Evolutionary conservation across 257 asterid genomes (phyloP).

Genomic region (Hygrophila difformis): DNA sequence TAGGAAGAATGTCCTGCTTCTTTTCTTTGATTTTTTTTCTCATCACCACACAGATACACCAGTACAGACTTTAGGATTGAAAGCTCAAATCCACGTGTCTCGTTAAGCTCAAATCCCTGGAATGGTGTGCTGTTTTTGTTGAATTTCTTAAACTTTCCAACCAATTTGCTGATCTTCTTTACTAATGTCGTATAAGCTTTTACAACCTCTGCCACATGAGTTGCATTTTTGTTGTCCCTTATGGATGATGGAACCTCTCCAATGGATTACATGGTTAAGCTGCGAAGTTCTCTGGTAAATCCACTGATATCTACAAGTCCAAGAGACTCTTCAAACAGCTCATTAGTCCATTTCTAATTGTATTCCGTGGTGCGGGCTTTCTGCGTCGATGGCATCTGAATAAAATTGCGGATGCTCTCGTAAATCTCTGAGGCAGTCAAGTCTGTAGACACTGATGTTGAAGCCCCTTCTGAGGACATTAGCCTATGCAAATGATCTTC

Average conservation of each 20-base stretch:
- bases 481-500: too few relatives aligned
- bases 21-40: slow-evolving; percentile 20
- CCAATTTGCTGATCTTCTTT: slow-evolving; percentile 17
- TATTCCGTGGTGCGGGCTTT: too few relatives aligned
- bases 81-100: background rate
- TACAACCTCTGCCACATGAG: slow-evolving; percentile 11
- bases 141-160: slow-evolving; percentile 16
- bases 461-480: too few relatives aligned
- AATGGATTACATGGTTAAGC: slow-evolving; percentile 16
- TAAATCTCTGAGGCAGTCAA: too few relatives aligned
- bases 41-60: slow-evolving; percentile 18
- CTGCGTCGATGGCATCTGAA: too few relatives aligned
- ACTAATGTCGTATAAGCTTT: slow-evolving; percentile 16
- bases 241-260: slow-evolving; percentile 19
- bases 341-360: too few relatives aligned
- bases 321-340: too few relatives aligned
- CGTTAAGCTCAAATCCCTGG: slow-evolving; percentile 10
- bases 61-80: slow-evolving; percentile 15
- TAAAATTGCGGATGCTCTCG: too few relatives aligned
- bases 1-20: slow-evolving; percentile 24
- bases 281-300: slow-evolving; percentile 1
- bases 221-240: slow-evolving; percentile 1
- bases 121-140: slow-evolving; percentile 1
- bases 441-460: background rate
- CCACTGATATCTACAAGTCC: slow-evolving; percentile 19